Percentiles rank a stretch among this genome's conserved stretches.
These are phyloP conservation scores for Kodamaea hsintzibuensis DNA, from an alignment of 805 yeast genomes.

Conservation along the genomic window DNA sequence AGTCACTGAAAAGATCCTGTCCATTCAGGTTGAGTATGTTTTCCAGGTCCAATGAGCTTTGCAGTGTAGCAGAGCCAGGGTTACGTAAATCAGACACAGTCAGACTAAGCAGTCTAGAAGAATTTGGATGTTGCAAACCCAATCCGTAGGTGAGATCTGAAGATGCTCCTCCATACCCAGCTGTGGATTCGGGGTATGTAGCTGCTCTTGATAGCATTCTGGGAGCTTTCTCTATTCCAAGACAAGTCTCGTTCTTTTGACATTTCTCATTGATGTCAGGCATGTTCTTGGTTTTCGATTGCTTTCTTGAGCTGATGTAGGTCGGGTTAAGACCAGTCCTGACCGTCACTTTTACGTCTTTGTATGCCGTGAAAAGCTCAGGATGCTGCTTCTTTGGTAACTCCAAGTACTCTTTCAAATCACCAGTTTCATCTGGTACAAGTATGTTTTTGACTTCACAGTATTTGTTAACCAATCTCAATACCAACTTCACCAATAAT, in stretches of 20 bases:
- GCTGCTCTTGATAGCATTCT: neutral
- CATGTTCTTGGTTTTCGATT: neutral
- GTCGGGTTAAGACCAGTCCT: neutral
- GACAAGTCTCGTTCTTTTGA: too few species aligned
- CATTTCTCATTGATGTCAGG: neutral
- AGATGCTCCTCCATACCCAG: neutral
- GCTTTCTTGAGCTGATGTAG: neutral
- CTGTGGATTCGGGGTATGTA: neutral
- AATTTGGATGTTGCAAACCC: neutral
- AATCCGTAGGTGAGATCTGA: neutral
- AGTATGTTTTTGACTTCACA: slow-evolving; percentile 13
- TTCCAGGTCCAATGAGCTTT: slow-evolving; percentile 2
- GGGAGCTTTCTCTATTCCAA: too few species aligned
- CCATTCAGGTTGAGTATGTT: neutral
- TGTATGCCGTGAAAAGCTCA: neutral
- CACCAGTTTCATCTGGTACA: neutral
- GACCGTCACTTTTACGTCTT: neutral
- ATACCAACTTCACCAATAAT: slow-evolving; percentile 19
- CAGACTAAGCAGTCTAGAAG: neutral
- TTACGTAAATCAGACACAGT: neutral
- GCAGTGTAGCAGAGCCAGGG: neutral
- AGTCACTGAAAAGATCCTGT: slow-evolving; percentile 13
- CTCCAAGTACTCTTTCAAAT: slow-evolving; percentile 16
- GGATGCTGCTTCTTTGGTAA: slow-evolving; percentile 16
- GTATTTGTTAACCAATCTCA: slow-evolving; percentile 18